Conservation (phyloP, 2,329 filamentous ascomycete species). For the Chaetomiaceae sp. region DNA sequence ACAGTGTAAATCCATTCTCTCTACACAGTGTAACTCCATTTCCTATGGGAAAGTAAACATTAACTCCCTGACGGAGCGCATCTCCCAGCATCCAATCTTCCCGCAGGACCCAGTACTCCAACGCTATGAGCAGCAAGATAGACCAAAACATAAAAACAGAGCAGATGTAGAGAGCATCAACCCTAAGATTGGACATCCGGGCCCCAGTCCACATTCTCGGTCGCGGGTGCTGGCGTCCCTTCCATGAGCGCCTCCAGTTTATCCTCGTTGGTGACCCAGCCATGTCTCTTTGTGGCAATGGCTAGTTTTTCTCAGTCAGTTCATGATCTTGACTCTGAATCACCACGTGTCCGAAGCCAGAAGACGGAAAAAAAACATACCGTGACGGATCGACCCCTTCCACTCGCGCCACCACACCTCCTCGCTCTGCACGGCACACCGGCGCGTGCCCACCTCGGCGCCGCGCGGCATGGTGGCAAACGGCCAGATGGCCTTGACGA, state of each 20-base stretch:
- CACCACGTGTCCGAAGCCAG: not conserved
- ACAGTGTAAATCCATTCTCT: not conserved
- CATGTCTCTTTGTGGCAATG: slow-evolving; percentile 34
- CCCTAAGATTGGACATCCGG: slow-evolving; percentile 27
- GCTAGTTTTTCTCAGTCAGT: slow-evolving; percentile 19
- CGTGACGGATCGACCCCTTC: slow-evolving; percentile 41
- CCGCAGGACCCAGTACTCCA: slow-evolving; percentile 4
- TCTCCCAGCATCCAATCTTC: not conserved
- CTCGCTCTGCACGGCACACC: slow-evolving; percentile 50
- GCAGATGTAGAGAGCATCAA: not conserved
- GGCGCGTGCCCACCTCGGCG: slow-evolving; percentile 38
- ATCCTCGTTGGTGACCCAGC: slow-evolving; percentile 49
- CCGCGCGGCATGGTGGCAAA: slow-evolving; percentile 45
- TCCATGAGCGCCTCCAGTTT: slow-evolving; percentile 51
- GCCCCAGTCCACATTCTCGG: slow-evolving; percentile 41
- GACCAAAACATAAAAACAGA: no score
- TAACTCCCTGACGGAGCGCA: not conserved
- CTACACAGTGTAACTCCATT: not conserved
- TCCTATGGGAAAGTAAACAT: not conserved
- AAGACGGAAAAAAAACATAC: slow-evolving; percentile 19
- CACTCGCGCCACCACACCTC: slow-evolving; percentile 53
- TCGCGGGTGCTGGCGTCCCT: slow-evolving; percentile 35
- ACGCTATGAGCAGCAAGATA: slow-evolving; percentile 5
- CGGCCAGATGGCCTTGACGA: slow-evolving; percentile 53
- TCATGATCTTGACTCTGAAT: no score